A percentile compares a stretch with the other conserved stretches of the same genome.
These are phyloP conservation scores for Fusarium euwallaceae DNA, from an alignment of 2,329 filamentous ascomycete species.

Conservation along the genomic window DNA sequence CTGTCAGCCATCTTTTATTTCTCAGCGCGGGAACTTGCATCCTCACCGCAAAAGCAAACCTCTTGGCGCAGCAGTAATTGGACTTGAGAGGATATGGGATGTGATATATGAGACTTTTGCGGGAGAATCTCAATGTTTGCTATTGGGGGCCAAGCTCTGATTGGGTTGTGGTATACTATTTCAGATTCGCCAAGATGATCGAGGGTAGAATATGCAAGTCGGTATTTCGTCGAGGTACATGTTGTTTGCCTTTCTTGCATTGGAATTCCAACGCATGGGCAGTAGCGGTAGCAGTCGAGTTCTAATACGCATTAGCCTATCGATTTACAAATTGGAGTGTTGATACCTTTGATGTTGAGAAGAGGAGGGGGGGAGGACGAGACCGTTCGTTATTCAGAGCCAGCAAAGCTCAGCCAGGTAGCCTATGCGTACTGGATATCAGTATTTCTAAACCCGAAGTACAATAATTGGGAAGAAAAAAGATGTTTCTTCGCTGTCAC, in stretches of 20 bases:
- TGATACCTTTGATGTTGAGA: background rate
- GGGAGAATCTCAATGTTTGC: constrained; percentile 3
- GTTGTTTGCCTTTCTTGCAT: background rate
- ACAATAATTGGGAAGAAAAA: background rate
- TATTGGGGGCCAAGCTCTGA: background rate
- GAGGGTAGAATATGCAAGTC: constrained; percentile 2
- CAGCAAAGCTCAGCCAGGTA: background rate
- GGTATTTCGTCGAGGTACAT: constrained; percentile 4
- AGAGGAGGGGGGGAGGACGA: background rate
- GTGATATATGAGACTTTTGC: background rate
- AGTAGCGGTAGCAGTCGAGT: background rate
- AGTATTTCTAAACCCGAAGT: background rate
- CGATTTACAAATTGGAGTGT: background rate
- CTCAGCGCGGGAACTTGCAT: constrained; percentile 15
- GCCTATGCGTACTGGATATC: background rate
- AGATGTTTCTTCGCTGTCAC: background rate
- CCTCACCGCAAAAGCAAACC: constrained; percentile 13
- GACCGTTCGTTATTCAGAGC: background rate
- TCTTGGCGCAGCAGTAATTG: background rate
- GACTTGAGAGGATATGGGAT: background rate
- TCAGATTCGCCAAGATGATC: constrained; percentile 1
- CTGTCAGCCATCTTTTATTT: background rate
- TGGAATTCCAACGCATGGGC: background rate
- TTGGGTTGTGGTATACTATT: background rate
- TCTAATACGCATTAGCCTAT: constrained; percentile 14